These are phyloP conservation scores for Pestalotiopsis sp. DNA, from an alignment of 2,329 filamentous ascomycete genomes.

Conservation along the genomic window DNA sequence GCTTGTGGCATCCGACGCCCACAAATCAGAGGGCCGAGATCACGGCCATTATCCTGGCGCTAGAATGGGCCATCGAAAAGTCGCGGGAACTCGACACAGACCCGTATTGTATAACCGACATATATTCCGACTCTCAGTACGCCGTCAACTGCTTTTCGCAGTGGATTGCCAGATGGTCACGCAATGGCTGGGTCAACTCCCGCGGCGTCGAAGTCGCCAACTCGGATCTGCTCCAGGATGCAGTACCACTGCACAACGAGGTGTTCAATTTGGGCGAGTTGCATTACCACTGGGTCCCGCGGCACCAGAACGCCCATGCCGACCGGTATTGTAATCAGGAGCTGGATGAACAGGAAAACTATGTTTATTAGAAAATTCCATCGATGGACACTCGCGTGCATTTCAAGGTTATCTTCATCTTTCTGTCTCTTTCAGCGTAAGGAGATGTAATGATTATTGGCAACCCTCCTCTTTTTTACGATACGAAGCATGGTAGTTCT, in stretches of 20 bases:
- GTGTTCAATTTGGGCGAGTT: not conserved
- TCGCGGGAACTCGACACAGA: conserved; percentile 16
- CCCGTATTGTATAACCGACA: conserved; percentile 21
- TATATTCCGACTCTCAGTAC: conserved; percentile 29
- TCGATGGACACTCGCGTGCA: too few relatives aligned
- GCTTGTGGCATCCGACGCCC: conserved; percentile 10
- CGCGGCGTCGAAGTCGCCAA: conserved; percentile 24
- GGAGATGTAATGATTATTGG: too few relatives aligned
- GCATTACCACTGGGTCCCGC: conserved; percentile 4
- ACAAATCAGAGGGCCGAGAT: conserved; percentile 16
- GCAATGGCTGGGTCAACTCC: conserved; percentile 25
- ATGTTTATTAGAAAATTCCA: too few relatives aligned
- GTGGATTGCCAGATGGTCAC: conserved; percentile 24
- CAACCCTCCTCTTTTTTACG: too few relatives aligned
- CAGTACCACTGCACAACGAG: not conserved
- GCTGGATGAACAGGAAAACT: conserved; percentile 24
- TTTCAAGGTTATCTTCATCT: too few relatives aligned
- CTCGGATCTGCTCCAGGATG: conserved; percentile 22
- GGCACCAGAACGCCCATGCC: conserved; percentile 34
- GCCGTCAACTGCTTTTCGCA: conserved; percentile 24
- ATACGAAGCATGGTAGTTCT: too few relatives aligned
- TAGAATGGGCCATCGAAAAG: conserved; percentile 26
- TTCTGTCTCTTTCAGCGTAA: too few relatives aligned
- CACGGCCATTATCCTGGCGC: conserved; percentile 8
- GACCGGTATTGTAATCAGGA: conserved; percentile 33